These are phyloP conservation scores for Xerocomus brunneocitrinus DNA, from an alignment of 768 basidiomycete species.

Conservation along the genomic window DNA sequence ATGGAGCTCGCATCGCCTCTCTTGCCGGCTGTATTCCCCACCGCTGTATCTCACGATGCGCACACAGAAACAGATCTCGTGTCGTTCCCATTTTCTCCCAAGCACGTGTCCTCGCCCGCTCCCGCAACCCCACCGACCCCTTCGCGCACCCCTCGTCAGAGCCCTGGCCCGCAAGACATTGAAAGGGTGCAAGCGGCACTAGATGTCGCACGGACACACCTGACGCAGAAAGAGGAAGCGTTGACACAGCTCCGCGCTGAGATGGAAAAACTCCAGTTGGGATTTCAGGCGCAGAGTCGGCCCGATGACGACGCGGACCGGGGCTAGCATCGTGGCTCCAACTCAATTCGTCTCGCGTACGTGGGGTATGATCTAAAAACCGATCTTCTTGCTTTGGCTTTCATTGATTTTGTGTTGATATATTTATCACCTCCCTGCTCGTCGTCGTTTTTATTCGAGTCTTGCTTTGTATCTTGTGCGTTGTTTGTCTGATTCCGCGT, in stretches of 20 bases:
- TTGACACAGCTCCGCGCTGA: constrained; percentile 20
- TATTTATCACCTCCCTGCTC: background rate
- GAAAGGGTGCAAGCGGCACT: constrained; percentile 19
- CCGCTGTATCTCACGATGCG: background rate
- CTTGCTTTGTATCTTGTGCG: background rate
- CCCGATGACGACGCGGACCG: background rate
- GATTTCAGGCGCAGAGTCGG: background rate
- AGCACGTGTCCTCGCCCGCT: constrained; percentile 15
- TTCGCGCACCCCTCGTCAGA: background rate
- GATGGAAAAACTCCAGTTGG: constrained; percentile 17
- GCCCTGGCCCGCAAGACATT: constrained; percentile 16
- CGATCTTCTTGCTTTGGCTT: background rate
- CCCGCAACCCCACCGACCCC: background rate
- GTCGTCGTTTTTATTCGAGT: background rate
- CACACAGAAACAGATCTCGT: constrained; percentile 13
- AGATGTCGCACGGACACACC: constrained; percentile 16
- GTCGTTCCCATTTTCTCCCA: constrained; percentile 19
- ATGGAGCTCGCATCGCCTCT: constrained; percentile 56
- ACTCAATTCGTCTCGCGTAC: too few species aligned
- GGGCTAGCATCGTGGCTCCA: background rate
- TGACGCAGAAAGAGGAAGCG: constrained; percentile 21
- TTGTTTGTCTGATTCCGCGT: background rate
- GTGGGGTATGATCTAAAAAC: background rate
- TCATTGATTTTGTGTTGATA: background rate
- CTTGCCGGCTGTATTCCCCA: constrained; percentile 28